phyloP scores from a whole-genome alignment of 108 stramenopile species.

The Bacterosira constricta region DNA sequence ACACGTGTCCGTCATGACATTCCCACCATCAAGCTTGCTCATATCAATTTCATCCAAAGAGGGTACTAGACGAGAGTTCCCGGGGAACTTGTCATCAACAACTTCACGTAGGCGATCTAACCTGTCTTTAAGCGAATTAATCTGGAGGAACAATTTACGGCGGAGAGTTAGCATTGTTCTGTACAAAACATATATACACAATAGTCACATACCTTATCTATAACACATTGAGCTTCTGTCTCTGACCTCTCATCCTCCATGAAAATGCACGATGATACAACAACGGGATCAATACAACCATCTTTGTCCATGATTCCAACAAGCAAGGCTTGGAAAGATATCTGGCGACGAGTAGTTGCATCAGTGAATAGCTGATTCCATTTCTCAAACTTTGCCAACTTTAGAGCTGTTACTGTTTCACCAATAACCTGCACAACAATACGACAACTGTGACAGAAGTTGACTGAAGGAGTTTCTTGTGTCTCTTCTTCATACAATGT shows the following conservation, averaged over 20 bases:
- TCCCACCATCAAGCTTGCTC: constrained; percentile 6
- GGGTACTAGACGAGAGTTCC: background rate
- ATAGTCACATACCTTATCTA: too few relatives aligned
- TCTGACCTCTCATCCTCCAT: constrained; percentile 12
- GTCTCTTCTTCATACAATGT: constrained; percentile 4
- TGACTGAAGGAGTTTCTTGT: constrained; percentile 11
- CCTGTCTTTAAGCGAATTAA: background rate
- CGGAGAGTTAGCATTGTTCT: too few relatives aligned
- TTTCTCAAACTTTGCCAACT: background rate
- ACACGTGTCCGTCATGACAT: constrained; percentile 22
- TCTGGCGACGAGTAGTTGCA: constrained; percentile 3
- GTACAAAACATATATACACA: too few relatives aligned
- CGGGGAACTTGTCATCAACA: background rate
- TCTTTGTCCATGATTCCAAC: background rate
- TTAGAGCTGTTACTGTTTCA: background rate
- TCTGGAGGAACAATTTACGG: too few relatives aligned
- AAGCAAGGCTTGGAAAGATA: constrained; percentile 4
- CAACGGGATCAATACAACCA: background rate
- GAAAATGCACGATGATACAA: constrained; percentile 20
- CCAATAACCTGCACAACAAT: background rate
- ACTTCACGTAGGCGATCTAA: background rate
- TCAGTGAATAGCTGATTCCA: constrained; percentile 1
- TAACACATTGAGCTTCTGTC: background rate
- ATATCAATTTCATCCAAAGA: constrained; percentile 5
- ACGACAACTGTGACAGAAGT: constrained; percentile 14